phyloP scores from a whole-genome alignment of 805 yeast species.

The Candida incommunis region DNA sequence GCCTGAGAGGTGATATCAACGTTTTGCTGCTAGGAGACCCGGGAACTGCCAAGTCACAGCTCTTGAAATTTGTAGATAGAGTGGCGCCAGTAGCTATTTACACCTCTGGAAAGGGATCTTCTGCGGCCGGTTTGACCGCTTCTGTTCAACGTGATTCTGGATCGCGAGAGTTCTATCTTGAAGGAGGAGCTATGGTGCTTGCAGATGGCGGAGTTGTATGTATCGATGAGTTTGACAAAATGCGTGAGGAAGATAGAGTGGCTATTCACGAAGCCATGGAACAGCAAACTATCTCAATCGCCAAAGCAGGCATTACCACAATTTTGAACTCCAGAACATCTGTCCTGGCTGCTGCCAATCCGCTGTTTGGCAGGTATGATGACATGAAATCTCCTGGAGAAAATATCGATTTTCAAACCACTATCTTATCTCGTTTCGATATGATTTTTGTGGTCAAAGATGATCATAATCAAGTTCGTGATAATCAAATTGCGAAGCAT shows the following conservation, averaged over 20 bases:
- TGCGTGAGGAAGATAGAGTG: constrained; percentile 98
- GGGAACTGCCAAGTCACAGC: constrained; percentile 96
- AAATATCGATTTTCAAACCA: constrained; percentile 93
- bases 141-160: constrained; percentile 82
- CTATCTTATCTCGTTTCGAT: constrained; percentile 93
- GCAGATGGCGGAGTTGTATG: constrained; percentile 99
- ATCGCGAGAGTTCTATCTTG: constrained; percentile 84
- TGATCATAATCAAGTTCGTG: constrained; percentile 77
- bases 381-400: constrained; percentile 95
- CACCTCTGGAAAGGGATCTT: constrained; percentile 97
- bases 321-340: constrained; percentile 92
- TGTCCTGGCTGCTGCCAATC: constrained; percentile 96
- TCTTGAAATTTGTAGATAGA: constrained; percentile 88
- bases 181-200: constrained; percentile 99
- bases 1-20: constrained; percentile 93
- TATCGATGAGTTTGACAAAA: constrained; percentile 97
- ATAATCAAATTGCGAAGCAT: constrained; percentile 81
- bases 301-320: constrained; percentile 98
- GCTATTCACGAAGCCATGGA: constrained; percentile 99
- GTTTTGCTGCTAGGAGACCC: constrained; percentile 93
- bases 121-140: constrained; percentile 99
- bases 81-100: constrained; percentile 89
- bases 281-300: constrained; percentile 96
- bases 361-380: constrained; percentile 91
- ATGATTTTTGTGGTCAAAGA: constrained; percentile 97